Conservation (phyloP, 2,329 filamentous ascomycete species). For the Penicillium sp. region DNA sequence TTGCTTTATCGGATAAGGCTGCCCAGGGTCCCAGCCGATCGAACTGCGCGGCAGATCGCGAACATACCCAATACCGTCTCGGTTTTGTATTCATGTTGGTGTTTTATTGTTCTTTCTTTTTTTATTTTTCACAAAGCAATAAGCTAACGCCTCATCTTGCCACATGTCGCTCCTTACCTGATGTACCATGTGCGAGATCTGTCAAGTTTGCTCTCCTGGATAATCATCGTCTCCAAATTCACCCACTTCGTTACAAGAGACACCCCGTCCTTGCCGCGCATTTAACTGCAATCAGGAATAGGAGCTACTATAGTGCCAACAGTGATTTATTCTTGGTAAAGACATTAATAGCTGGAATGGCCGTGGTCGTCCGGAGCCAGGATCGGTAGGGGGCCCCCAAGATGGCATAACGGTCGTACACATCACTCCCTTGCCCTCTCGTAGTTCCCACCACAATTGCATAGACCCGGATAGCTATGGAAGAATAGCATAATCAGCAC, state of each 20-base stretch:
- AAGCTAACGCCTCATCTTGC: conserved; percentile 8
- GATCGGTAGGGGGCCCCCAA: background rate
- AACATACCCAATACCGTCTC: background rate
- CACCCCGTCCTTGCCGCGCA: conserved; percentile 9
- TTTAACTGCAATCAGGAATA: conserved; percentile 11
- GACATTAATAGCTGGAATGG: background rate
- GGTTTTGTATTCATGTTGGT: background rate
- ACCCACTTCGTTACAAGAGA: conserved; percentile 9
- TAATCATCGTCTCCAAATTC: conserved; percentile 5
- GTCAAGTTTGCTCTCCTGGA: conserved; percentile 9
- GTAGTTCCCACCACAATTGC: background rate
- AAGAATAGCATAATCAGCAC: background rate
- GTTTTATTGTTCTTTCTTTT: background rate
- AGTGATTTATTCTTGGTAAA: background rate
- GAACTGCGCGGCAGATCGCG: conserved; percentile 2
- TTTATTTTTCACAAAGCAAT: background rate
- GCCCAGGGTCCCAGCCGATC: conserved; percentile 12
- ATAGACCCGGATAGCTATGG: background rate
- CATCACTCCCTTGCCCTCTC: background rate
- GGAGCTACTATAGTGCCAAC: background rate
- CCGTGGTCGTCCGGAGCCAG: background rate
- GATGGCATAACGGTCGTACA: background rate
- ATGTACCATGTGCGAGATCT: conserved; percentile 18
- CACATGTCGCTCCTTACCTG: conserved; percentile 16
- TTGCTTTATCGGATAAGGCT: conserved; percentile 2